Evolutionary conservation across 2,329 filamentous ascomycete genomes (phyloP), one percentile per base, ranked within the genome.

Genomic region (Ophiostoma fasciatum): DNA sequence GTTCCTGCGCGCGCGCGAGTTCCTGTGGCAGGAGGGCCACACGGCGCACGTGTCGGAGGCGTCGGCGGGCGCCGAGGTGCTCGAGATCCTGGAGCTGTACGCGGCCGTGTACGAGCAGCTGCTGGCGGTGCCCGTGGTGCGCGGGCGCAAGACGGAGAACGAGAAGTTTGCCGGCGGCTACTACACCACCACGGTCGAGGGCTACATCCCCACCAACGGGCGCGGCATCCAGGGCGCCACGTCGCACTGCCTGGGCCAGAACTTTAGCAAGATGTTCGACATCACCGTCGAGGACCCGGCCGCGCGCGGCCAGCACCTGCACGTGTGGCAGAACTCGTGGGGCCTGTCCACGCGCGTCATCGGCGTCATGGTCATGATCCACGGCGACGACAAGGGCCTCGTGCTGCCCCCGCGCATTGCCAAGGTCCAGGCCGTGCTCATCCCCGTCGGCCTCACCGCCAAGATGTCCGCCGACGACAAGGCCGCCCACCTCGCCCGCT

Each of bases 251-350:
- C 69, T 98, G 8, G 90, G 90, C 36, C 90, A 98, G 62, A 94
- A 98, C 63, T 98, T 98, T 63, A 87, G 80, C 57, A 94, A 92
- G 63, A 98, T 98, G 45, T 98, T 96, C 56, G 81, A 90, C 58
- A 96, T 98, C 56, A 93, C 81, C 1, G 84, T 98, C 21, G 88
- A 98, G 58, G 87, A 98, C 53, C 90, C 90, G 18, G 66, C 68
- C 41, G 71, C 90, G 57, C 80, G 82, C 61, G 81, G 82, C 46
- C 70, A 78, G 48, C 78, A 84, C 51, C 64, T 94, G 38, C 65
- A 88, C 53, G 87, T 96, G 39, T 96, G 88, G 87, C 90, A 98
- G 59, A 98, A 98, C 66, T 94, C 85, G 12, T 98, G 90, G 90
- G 90, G 90, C 60, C 73, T 98, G 42, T 96, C 88, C 1, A 98